These are phyloP conservation scores for Hypomontagnella submonticulosa DNA, from an alignment of 495 filamentous ascomycete genomes.

Conservation along the genomic window DNA sequence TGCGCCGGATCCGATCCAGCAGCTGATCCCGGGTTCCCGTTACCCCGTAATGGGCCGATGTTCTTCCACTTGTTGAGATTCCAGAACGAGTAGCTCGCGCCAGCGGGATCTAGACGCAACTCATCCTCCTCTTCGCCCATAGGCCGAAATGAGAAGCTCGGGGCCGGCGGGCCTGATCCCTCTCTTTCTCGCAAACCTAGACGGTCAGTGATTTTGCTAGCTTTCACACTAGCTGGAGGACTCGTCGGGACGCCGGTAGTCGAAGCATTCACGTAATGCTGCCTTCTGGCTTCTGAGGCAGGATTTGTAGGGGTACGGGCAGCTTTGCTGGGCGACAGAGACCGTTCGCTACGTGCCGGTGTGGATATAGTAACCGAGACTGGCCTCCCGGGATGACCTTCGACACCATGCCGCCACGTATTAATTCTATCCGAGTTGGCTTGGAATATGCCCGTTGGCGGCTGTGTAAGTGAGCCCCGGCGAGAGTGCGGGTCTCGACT, in stretches of 20 bases:
- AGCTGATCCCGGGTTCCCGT: conserved; percentile 23
- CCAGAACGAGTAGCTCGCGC: conserved; percentile 55
- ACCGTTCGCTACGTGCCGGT: conserved; percentile 58
- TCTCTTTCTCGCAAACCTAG: conserved; percentile 33
- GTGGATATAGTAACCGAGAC: conserved; percentile 49
- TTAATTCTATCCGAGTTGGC: conserved; percentile 86
- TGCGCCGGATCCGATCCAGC: conserved; percentile 20
- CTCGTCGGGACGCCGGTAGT: conserved; percentile 29
- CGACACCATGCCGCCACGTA: conserved; percentile 87
- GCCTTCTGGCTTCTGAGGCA: conserved; percentile 54
- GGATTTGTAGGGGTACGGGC: conserved; percentile 52
- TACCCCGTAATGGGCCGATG: conserved; percentile 46
- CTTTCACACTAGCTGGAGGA: conserved; percentile 27
- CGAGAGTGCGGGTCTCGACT: conserved; percentile 63
- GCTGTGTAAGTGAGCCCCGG: conserved; percentile 61
- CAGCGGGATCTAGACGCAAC: conserved; percentile 41
- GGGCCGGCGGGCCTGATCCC: conserved; percentile 44
- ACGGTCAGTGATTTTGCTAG: conserved; percentile 31
- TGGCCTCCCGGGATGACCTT: conserved; percentile 49
- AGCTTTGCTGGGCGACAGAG: conserved; percentile 60
- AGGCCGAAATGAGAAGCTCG: conserved; percentile 56
- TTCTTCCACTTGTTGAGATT: conserved; percentile 58
- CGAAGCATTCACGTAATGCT: conserved; percentile 51
- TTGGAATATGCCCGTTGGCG: conserved; percentile 52
- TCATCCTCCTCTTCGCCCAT: conserved; percentile 45